phyloP scores from a whole-genome alignment of 441 rosid genomes.

The Arabidopsis hybrid region DNA sequence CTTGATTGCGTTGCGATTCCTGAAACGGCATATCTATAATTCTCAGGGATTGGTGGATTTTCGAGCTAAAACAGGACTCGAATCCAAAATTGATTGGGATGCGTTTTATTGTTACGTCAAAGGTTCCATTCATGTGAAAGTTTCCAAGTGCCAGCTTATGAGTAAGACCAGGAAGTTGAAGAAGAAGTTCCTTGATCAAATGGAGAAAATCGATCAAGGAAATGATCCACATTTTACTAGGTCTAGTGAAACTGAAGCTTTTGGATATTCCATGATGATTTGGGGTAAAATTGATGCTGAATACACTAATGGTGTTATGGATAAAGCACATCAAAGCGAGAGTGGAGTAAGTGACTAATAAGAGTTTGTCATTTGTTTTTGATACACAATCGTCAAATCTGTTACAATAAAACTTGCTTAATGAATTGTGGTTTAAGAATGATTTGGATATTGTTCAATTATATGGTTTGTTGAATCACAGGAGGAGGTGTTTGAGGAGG shows the following conservation, averaged over 20 bases:
- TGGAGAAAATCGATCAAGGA: conserved; percentile 14
- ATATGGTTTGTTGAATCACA: conserved; percentile 20
- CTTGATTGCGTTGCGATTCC: background rate
- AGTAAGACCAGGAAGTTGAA: conserved; percentile 35
- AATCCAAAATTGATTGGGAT: conserved; percentile 21
- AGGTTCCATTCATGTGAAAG: conserved; percentile 2
- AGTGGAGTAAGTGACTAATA: conserved; percentile 14
- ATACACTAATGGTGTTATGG: background rate
- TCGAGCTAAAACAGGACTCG: conserved; percentile 22
- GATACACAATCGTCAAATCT: conserved; percentile 8
- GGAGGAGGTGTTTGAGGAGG: conserved; percentile 14
- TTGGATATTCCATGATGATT: conserved; percentile 38
- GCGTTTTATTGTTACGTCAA: conserved; percentile 17
- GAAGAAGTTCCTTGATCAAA: conserved; percentile 6
- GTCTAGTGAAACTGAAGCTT: conserved; percentile 36
- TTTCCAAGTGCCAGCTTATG: conserved; percentile 27
- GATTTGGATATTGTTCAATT: background rate
- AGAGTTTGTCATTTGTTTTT: background rate
- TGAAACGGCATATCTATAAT: background rate
- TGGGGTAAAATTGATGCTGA: conserved; percentile 20
- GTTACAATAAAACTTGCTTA: background rate
- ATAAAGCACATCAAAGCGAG: background rate
- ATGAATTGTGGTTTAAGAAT: background rate
- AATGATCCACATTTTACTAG: conserved; percentile 38
- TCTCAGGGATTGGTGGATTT: conserved; percentile 37